Evolutionary conservation across 1,139 yeast species (phyloP), one percentile per base, ranked within the genome.

Genomic region (Lodderomyces oxycetoniae): DNA sequence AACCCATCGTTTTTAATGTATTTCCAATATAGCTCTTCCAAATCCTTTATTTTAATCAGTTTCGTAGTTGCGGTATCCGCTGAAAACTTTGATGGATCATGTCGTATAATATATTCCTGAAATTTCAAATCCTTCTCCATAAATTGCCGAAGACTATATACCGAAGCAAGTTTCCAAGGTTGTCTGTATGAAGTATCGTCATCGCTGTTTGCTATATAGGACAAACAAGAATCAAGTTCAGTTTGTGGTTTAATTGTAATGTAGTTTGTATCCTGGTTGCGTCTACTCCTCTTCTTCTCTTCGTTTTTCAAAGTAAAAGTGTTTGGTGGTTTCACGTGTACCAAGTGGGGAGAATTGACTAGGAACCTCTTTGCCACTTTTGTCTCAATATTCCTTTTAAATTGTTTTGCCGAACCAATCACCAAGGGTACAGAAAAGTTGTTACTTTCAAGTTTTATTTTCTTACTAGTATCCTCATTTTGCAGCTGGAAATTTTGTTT

Each of bases 71-170:
- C 42, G 33, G 45, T 24, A 4, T 35, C 29, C n/a, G 42, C 44
- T 30, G 47, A 48, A 35, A 59, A 55, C 4, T 25, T 9, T 16
- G 33, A 28, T 4, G 39, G 36, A 32, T 57, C 49, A n/a, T 47
- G 43, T 30, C 47, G 53, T 13, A 59, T 47, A 6, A 63, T 41
- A 37, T 48, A 60, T 32, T 60, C 65, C 42, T 62, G 67, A 35
- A 70, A 67, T 36, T 59, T 62, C 23, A 59, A 47, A 38, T 75
- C 75, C 38, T 71, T 71, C 32, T 74, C 79, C 56, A 67, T 64
- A 47, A 71, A 75, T 40, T 76, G 78, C 34, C 68, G 55, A 38
- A 77, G 53, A 11, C 69, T 67, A 49, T 71, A 74, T 3, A 66
- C 48, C 0, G 77, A 66, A 0, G 77, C 66, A 38, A 29, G 26